These are phyloP conservation scores for Nepenthes alata DNA, from an alignment of 179 eudicot species.

Conservation along the genomic window DNA sequence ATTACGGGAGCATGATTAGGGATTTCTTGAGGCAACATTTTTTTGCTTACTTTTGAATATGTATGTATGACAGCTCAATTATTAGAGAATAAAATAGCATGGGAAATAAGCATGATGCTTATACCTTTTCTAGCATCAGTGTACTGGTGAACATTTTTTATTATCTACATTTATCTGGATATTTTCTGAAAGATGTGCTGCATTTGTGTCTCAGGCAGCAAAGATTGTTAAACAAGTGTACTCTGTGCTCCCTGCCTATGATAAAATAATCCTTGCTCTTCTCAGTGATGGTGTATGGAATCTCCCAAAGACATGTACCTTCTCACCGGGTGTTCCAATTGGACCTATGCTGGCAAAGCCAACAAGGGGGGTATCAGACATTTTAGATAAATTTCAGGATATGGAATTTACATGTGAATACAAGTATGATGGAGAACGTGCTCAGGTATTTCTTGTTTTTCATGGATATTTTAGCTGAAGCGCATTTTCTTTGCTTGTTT, in stretches of 20 bases:
- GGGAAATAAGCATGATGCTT: too few species aligned
- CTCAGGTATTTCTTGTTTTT: slow-evolving; percentile 49
- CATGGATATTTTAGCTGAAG: background rate
- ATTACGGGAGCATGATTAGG: too few species aligned
- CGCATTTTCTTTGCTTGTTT: background rate
- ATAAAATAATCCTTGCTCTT: slow-evolving; percentile 73
- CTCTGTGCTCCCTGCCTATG: slow-evolving; percentile 84
- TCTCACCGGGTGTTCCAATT: slow-evolving; percentile 82
- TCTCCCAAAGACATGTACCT: slow-evolving; percentile 59
- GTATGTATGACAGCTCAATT: too few species aligned
- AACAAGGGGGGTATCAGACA: slow-evolving; percentile 85
- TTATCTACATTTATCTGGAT: background rate
- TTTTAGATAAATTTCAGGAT: slow-evolving; percentile 85
- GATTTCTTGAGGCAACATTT: too few species aligned
- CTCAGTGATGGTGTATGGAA: slow-evolving; percentile 77
- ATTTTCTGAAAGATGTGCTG: slow-evolving; percentile 2
- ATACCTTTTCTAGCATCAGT: too few species aligned
- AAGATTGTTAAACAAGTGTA: slow-evolving; percentile 83
- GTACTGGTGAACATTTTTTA: background rate
- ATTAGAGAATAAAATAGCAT: too few species aligned
- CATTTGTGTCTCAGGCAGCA: slow-evolving; percentile 48
- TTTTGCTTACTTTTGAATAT: too few species aligned
- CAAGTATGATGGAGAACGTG: slow-evolving; percentile 98
- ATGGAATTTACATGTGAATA: slow-evolving; percentile 84
- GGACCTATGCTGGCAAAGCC: slow-evolving; percentile 98